Evolutionary conservation across 2,329 filamentous ascomycete species (phyloP).

Genomic region (Aquanectria penicillioides): DNA sequence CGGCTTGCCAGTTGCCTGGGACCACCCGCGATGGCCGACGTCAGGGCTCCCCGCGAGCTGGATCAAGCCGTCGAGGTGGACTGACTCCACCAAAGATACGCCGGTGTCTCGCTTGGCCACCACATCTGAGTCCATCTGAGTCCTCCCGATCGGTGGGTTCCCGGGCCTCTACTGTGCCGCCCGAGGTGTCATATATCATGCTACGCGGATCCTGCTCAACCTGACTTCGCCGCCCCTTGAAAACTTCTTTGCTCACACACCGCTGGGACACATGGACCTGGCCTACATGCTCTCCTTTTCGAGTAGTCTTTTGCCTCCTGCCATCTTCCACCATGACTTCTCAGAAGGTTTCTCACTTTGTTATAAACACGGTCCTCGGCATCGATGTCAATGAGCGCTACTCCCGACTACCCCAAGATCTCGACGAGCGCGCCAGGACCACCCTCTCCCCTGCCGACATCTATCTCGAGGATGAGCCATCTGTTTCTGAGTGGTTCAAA

Average conservation of each 20-base stretch:
- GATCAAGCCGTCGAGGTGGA: slow-evolving; percentile 3
- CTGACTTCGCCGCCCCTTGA: background rate
- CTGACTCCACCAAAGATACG: slow-evolving; percentile 18
- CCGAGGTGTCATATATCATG: slow-evolving; percentile 27
- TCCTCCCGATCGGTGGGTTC: slow-evolving; percentile 19
- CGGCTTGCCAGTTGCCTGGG: slow-evolving; percentile 11
- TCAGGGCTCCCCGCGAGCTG: slow-evolving; percentile 3
- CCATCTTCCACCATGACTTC: slow-evolving; percentile 23
- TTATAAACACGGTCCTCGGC: slow-evolving; percentile 43
- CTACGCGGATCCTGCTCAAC: slow-evolving; percentile 1
- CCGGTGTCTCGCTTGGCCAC: slow-evolving; percentile 11
- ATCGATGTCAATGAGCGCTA: slow-evolving; percentile 45
- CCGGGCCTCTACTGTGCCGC: slow-evolving; percentile 16
- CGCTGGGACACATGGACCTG: background rate
- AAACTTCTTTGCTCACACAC: background rate
- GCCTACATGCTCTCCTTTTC: background rate
- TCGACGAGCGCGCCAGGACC: slow-evolving; percentile 39
- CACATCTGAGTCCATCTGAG: slow-evolving; percentile 6
- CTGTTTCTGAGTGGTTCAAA: slow-evolving; percentile 68
- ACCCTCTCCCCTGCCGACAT: slow-evolving; percentile 40
- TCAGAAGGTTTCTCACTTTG: slow-evolving; percentile 28
- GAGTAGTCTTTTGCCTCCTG: background rate
- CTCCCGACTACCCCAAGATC: slow-evolving; percentile 36
- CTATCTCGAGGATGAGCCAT: slow-evolving; percentile 73
- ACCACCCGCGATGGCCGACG: slow-evolving; percentile 16